phyloP scores from a whole-genome alignment of 2,329 filamentous ascomycete species.

The Stachybotrys chlorohalonatus region DNA sequence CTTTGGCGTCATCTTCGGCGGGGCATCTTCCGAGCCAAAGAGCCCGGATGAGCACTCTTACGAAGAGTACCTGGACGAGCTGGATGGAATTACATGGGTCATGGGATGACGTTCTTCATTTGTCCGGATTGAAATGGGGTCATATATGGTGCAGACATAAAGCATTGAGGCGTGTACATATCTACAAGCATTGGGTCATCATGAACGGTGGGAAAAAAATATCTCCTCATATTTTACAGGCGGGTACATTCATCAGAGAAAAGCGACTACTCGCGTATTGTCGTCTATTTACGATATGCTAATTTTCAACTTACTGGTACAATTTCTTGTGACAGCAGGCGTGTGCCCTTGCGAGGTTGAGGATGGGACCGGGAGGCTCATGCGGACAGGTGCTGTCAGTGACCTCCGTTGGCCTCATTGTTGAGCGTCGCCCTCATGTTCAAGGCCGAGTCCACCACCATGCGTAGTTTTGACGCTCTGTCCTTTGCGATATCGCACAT shows the following conservation, averaged over 20 bases:
- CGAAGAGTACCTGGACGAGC: conserved; percentile 46
- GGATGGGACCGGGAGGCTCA: no score
- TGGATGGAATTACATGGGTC: conserved; percentile 45
- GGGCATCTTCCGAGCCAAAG: conserved; percentile 8
- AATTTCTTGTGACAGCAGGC: no score
- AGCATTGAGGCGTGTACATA: not conserved
- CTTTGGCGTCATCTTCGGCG: conserved; percentile 42
- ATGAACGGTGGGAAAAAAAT: not conserved
- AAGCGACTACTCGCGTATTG: no score
- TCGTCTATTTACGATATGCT: no score
- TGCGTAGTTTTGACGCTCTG: conserved; percentile 54
- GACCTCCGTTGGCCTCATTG: not conserved
- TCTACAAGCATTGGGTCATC: not conserved
- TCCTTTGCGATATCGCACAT: conserved; percentile 90
- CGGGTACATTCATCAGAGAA: no score
- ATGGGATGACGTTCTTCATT: not conserved
- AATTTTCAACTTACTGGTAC: no score
- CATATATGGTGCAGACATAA: no score
- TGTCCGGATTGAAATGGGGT: no score
- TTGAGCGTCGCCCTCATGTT: not conserved
- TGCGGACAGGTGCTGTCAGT: not conserved
- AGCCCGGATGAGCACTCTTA: conserved; percentile 31
- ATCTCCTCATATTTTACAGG: no score
- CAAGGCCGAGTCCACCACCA: not conserved
- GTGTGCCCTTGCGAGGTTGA: no score